phyloP scores from a whole-genome alignment of 371 early-diverging fungal species.

The Mortierella sp. region DNA sequence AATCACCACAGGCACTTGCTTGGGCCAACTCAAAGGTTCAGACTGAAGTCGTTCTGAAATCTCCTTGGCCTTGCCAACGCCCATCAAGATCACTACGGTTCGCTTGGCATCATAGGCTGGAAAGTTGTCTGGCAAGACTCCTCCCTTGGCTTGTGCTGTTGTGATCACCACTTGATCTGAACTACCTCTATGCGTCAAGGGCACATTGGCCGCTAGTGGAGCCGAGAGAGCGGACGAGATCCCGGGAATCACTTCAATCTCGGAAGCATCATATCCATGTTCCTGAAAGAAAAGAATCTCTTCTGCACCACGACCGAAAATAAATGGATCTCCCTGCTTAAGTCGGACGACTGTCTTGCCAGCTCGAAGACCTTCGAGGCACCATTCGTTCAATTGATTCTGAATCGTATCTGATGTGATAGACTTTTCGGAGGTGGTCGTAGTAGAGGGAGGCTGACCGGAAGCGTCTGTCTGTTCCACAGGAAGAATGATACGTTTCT shows the following conservation, averaged over 20 bases:
- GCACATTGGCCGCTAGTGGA: conserved; percentile 75
- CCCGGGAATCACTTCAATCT: conserved; percentile 77
- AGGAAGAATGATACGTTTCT: conserved; percentile 53
- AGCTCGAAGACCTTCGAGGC: conserved; percentile 70
- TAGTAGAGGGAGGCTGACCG: conserved; percentile 14
- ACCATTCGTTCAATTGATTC: conserved; percentile 76
- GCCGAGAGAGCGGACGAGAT: conserved; percentile 83
- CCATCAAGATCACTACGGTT: conserved; percentile 88
- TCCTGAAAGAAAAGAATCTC: conserved; percentile 81
- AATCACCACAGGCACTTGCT: conserved; percentile 67
- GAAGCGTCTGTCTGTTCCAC: conserved; percentile 52
- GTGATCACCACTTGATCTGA: conserved; percentile 85
- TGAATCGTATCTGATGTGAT: conserved; percentile 71
- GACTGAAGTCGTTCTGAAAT: conserved; percentile 64
- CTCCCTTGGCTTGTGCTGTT: conserved; percentile 80
- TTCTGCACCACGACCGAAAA: conserved; percentile 95
- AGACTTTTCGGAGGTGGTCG: background rate
- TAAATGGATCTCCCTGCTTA: conserved; percentile 91
- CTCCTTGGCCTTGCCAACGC: conserved; percentile 75
- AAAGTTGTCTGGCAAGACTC: conserved; percentile 74
- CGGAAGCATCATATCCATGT: conserved; percentile 66
- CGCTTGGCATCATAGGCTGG: conserved; percentile 71
- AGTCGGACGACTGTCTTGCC: conserved; percentile 84
- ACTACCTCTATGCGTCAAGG: conserved; percentile 82
- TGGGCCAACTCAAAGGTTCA: conserved; percentile 65